A percentile compares a stretch with the other conserved stretches of the same genome.
These are phyloP conservation scores for Colletotrichum brevisporum DNA, from an alignment of 2,329 filamentous ascomycete genomes.

Conservation along the genomic window DNA sequence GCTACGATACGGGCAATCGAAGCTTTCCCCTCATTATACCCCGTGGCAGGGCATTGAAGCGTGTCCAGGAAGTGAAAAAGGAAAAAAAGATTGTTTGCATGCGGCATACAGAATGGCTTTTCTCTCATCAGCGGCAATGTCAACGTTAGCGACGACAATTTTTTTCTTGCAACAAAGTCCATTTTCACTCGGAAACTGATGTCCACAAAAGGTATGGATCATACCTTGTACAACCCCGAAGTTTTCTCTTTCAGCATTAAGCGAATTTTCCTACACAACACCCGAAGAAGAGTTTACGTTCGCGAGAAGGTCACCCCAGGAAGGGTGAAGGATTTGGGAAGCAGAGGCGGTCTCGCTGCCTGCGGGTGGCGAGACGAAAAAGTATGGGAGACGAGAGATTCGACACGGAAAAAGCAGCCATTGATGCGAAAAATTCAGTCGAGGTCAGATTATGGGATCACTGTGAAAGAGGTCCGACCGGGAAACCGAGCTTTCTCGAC, in stretches of 20 bases:
- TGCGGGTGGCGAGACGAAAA: background rate
- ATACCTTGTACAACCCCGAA: slow-evolving; percentile 53
- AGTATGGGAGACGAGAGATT: slow-evolving; percentile 30
- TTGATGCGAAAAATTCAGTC: slow-evolving; percentile 9
- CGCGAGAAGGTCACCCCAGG: slow-evolving; percentile 38
- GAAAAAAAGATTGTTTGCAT: slow-evolving; percentile 41
- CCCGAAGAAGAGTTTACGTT: slow-evolving; percentile 39
- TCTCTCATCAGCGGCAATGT: slow-evolving; percentile 51
- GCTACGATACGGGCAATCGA: slow-evolving; percentile 36
- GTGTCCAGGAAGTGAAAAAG: slow-evolving; percentile 38
- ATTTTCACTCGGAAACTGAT: slow-evolving; percentile 51
- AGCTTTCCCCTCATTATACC: slow-evolving; percentile 28
- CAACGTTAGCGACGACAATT: no score
- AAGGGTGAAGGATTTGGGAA: slow-evolving; percentile 30
- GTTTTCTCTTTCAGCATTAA: slow-evolving; percentile 46
- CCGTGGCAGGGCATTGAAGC: slow-evolving; percentile 31
- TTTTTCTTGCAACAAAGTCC: slow-evolving; percentile 48
- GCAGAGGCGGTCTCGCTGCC: background rate
- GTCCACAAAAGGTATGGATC: slow-evolving; percentile 58
- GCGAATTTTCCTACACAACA: slow-evolving; percentile 44
- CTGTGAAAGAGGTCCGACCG: slow-evolving; percentile 29
- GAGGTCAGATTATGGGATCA: slow-evolving; percentile 36
- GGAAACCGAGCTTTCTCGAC: slow-evolving; percentile 30
- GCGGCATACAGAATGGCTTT: slow-evolving; percentile 52
- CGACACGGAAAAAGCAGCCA: no score